A percentile compares a stretch with the other conserved stretches of the same genome.
phyloP scores from a whole-genome alignment of 192 early-diverging fungal species.

The Jimgerdemannia flammicorona region DNA sequence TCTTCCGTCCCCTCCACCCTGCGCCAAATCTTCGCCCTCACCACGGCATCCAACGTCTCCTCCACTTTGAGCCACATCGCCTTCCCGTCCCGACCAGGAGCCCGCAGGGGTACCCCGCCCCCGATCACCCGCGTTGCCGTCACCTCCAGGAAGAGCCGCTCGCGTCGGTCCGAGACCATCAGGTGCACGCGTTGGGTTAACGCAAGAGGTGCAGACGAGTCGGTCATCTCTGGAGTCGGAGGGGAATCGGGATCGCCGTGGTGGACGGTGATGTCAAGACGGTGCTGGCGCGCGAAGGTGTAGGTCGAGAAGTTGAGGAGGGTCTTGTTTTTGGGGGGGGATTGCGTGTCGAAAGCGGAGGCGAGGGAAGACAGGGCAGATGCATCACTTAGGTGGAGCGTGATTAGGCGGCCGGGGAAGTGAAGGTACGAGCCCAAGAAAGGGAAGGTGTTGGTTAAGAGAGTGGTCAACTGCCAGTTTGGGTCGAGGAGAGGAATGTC shows the following conservation, averaged over 20 bases:
- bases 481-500: background rate
- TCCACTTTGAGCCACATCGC: slow-evolving; percentile 30
- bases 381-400: background rate
- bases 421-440: background rate
- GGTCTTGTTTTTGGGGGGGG: background rate
- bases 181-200: slow-evolving; percentile 14
- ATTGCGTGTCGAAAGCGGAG: background rate
- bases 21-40: slow-evolving; percentile 21
- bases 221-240: background rate
- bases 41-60: slow-evolving; percentile 20
- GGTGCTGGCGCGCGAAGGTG: background rate
- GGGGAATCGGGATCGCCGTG: background rate
- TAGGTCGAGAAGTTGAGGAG: background rate
- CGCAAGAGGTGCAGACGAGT: background rate
- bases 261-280: background rate
- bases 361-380: background rate
- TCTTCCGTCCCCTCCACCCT: slow-evolving; percentile 2
- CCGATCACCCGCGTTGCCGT: slow-evolving; percentile 27
- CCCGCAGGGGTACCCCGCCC: slow-evolving; percentile 34
- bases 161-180: slow-evolving; percentile 8
- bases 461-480: background rate
- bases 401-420: background rate
- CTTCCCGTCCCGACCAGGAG: slow-evolving; percentile 22
- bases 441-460: background rate
- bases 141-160: slow-evolving; percentile 21